A percentile compares a stretch with the other conserved stretches of the same genome.
These are phyloP conservation scores for Nemania bipapillata DNA, from an alignment of 2,329 filamentous ascomycete genomes.

Conservation along the genomic window DNA sequence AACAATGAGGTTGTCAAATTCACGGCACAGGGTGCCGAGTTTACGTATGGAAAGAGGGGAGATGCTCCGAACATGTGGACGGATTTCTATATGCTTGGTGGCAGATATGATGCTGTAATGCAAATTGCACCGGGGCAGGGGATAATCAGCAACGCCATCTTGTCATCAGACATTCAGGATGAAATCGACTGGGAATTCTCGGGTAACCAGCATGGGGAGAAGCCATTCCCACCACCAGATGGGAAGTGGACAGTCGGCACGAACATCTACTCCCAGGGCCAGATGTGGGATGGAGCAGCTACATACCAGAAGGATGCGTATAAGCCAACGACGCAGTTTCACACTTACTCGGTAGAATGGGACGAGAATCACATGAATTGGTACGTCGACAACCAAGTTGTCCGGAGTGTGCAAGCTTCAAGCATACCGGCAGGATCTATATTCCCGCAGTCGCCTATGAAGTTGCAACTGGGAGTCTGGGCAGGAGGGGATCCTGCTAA, in stretches of 20 bases:
- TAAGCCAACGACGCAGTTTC: conserved; percentile 48
- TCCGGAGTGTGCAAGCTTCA: conserved; percentile 44
- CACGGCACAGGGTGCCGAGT: conserved; percentile 47
- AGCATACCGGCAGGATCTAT: conserved; percentile 43
- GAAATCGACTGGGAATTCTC: conserved; percentile 52
- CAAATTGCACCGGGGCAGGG: conserved; percentile 50
- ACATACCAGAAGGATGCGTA: conserved; percentile 45
- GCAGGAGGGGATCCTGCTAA: conserved; percentile 49
- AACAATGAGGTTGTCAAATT: conserved; percentile 46
- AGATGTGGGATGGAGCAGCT: conserved; percentile 50
- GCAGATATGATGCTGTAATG: conserved; percentile 50
- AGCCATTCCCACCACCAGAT: conserved; percentile 48
- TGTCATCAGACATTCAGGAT: conserved; percentile 51
- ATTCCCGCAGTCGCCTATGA: conserved; percentile 51
- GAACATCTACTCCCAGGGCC: conserved; percentile 47
- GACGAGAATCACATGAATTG: conserved; percentile 47
- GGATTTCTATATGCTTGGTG: conserved; percentile 51
- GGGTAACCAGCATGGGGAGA: conserved; percentile 49
- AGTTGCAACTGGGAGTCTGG: conserved; percentile 50
- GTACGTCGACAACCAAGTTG: conserved; percentile 48
- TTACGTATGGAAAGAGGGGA: conserved; percentile 47
- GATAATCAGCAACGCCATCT: conserved; percentile 46
- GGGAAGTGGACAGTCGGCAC: conserved; percentile 47
- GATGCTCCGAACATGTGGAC: conserved; percentile 51
- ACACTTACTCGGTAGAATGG: conserved; percentile 52